Percentiles rank a stretch among this genome's conserved stretches.
Evolutionary conservation across 108 stramenopile genomes (phyloP).

Genomic region (Cyclotella choctawhatcheeana): DNA sequence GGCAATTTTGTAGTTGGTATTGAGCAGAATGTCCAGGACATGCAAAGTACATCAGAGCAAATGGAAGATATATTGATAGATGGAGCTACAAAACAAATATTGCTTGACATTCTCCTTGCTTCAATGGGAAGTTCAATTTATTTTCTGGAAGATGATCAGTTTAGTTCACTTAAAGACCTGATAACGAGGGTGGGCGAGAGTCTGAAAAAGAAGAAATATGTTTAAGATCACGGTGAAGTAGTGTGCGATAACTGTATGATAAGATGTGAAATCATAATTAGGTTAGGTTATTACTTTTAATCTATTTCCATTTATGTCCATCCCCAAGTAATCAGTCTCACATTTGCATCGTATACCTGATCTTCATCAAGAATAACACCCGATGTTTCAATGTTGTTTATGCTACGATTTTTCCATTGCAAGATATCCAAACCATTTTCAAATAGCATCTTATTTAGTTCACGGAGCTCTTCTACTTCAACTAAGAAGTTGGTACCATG

Average conservation of each 20-base stretch:
- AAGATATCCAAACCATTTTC: slow-evolving; percentile 29
- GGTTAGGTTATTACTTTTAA: too few relatives aligned
- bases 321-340: slow-evolving; percentile 66
- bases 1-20: not conserved
- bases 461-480: slow-evolving; percentile 34
- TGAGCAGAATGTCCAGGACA: not conserved
- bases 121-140: not conserved
- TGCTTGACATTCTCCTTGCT: not conserved
- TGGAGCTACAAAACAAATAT: not conserved
- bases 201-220: too few relatives aligned
- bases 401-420: slow-evolving; percentile 50
- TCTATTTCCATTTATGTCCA: too few relatives aligned
- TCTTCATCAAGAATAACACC: slow-evolving; percentile 79
- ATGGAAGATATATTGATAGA: slow-evolving; percentile 5
- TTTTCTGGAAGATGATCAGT: too few relatives aligned
- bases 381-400: slow-evolving; percentile 62
- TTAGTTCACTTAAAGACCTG: too few relatives aligned
- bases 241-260: too few relatives aligned
- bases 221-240: too few relatives aligned
- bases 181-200: too few relatives aligned
- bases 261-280: too few relatives aligned
- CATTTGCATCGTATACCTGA: slow-evolving; percentile 76
- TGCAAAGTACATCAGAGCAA: too few relatives aligned
- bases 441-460: slow-evolving; percentile 27
- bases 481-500: slow-evolving; percentile 63